Conservation (phyloP, 2,329 filamentous ascomycete genomes). For the Fusarium albosuccineum region DNA sequence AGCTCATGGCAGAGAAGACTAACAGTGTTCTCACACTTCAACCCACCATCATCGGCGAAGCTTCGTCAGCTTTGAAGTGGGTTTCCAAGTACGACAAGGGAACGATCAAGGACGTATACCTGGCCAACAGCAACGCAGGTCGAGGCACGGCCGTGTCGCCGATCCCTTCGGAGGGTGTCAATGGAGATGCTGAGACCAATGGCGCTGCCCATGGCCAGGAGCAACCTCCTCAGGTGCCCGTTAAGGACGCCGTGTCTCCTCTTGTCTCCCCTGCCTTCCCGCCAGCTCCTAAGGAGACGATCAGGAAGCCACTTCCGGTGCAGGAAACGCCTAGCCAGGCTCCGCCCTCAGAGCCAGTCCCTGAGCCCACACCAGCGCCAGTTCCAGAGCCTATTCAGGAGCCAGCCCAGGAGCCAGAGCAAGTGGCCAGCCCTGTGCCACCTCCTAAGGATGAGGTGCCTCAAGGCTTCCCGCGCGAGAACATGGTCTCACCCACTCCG, state of each 20-base stretch:
- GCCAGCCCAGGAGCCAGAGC: constrained; percentile 17
- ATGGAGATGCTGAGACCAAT: constrained; percentile 32
- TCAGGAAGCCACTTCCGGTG: constrained; percentile 39
- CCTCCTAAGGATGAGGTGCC: constrained; percentile 45
- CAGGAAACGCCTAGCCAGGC: constrained; percentile 10
- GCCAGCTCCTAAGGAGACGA: constrained; percentile 27
- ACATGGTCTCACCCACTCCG: constrained; percentile 43
- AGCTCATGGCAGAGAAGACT: constrained; percentile 77
- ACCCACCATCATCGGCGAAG: constrained; percentile 85
- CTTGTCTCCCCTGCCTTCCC: constrained; percentile 44
- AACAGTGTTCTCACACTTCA: constrained; percentile 92
- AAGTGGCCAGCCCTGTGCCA: constrained; percentile 35
- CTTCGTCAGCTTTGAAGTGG: constrained; percentile 96
- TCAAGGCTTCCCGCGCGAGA: constrained; percentile 39
- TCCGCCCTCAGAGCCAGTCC: constrained; percentile 14
- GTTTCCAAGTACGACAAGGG: constrained; percentile 95
- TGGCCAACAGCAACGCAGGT: constrained; percentile 79
- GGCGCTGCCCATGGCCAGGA: constrained; percentile 41
- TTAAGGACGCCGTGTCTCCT: constrained; percentile 51
- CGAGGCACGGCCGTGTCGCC: constrained; percentile 65
- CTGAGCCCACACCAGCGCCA: constrained; percentile 20
- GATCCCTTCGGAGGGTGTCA: constrained; percentile 52
- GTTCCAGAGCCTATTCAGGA: constrained; percentile 20
- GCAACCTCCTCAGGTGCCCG: constrained; percentile 56
- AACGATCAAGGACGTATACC: constrained; percentile 85